A percentile compares a stretch with the other conserved stretches of the same genome.
phyloP scores from a whole-genome alignment of 495 filamentous ascomycete genomes.

The Clavariopsis aquatica region DNA sequence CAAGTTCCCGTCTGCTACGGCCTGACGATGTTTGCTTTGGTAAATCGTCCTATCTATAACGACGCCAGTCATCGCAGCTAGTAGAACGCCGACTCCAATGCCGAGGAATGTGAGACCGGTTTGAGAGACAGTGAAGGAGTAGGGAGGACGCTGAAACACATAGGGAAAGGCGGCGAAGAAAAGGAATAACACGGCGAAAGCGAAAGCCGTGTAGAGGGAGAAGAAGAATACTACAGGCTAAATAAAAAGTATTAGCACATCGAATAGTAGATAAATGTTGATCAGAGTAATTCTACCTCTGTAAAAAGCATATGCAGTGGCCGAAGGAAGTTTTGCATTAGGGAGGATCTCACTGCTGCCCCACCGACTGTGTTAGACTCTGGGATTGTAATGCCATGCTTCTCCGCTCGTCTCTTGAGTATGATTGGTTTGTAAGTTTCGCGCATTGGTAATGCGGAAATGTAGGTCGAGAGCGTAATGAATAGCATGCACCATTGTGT shows the following conservation, averaged over 20 bases:
- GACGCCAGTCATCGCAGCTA: slow-evolving; percentile 52
- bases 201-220: slow-evolving; percentile 63
- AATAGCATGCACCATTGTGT: slow-evolving; percentile 59
- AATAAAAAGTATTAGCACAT: not conserved
- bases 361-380: slow-evolving; percentile 29
- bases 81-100: slow-evolving; percentile 57
- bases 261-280: not conserved
- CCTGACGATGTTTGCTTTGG: slow-evolving; percentile 45
- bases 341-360: slow-evolving; percentile 50
- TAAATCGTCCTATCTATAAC: slow-evolving; percentile 51
- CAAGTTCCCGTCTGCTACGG: slow-evolving; percentile 57
- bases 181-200: slow-evolving; percentile 63
- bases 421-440: slow-evolving; percentile 70
- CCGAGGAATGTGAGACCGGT: slow-evolving; percentile 61
- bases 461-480: slow-evolving; percentile 48
- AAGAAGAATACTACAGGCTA: slow-evolving; percentile 62
- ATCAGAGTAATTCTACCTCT: slow-evolving; percentile 45
- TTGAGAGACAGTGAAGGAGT: slow-evolving; percentile 40
- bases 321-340: slow-evolving; percentile 59
- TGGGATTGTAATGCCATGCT: slow-evolving; percentile 47
- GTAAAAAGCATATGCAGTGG: slow-evolving; percentile 64
- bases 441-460: slow-evolving; percentile 46
- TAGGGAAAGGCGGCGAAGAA: slow-evolving; percentile 68
- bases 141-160: slow-evolving; percentile 30
- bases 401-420: slow-evolving; percentile 53